phyloP scores from a whole-genome alignment of 2,329 filamentous ascomycete genomes.

The Trichoderma sp. region DNA sequence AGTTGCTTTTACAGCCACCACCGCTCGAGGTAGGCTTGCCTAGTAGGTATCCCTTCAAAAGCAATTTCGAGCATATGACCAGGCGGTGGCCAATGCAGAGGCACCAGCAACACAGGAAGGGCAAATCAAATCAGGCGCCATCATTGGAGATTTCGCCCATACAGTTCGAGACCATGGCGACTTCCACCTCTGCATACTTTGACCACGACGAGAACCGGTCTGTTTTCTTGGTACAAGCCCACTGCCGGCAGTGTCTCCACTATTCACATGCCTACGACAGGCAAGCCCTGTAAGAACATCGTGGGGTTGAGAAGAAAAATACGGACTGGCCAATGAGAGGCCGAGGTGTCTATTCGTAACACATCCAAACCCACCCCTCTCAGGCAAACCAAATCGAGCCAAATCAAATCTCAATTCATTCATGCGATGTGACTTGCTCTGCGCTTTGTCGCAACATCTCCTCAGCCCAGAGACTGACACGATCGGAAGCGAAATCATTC shows the following conservation, averaged over 20 bases:
- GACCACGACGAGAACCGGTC: neutral
- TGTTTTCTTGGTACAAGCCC: neutral
- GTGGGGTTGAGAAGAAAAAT: constrained; percentile 7
- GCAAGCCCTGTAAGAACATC: constrained; percentile 2
- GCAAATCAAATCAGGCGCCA: neutral
- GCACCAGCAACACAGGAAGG: neutral
- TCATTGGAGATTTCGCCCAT: neutral
- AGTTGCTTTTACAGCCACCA: neutral
- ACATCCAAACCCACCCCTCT: neutral
- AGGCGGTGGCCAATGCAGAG: neutral
- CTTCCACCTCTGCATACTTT: neutral
- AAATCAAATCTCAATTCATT: neutral
- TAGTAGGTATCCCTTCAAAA: neutral
- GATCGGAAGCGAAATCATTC: neutral
- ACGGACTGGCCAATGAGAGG: constrained; percentile 10
- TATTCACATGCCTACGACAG: constrained; percentile 3
- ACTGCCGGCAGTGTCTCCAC: neutral
- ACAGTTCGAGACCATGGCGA: neutral
- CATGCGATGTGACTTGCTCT: constrained; percentile 5
- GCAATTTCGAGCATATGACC: neutral
- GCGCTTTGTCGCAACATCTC: neutral
- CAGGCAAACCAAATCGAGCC: neutral
- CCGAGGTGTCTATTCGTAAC: neutral
- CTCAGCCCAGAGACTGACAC: neutral
- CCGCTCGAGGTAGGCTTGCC: neutral